These are phyloP conservation scores for Tagetes erecta DNA, from an alignment of 129 eudicot species.

Conservation along the genomic window DNA sequence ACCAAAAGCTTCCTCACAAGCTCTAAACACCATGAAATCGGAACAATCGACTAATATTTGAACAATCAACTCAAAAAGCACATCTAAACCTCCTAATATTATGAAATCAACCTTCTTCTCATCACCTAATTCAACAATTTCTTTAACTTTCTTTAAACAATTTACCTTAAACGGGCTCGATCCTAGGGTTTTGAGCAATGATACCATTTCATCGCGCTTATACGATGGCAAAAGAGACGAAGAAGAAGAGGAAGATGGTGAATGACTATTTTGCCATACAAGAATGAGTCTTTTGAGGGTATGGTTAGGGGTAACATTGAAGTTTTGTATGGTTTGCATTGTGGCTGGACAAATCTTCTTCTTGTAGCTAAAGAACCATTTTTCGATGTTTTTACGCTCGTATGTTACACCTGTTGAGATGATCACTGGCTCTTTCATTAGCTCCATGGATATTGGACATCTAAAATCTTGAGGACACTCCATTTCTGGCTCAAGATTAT, in stretches of 20 bases:
- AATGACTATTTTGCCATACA: slow-evolving; percentile 44
- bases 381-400: slow-evolving; percentile 68
- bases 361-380: slow-evolving; percentile 63
- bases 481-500: slow-evolving; percentile 36
- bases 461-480: slow-evolving; percentile 78
- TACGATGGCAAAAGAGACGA: slow-evolving; percentile 21
- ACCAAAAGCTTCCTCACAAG: slow-evolving; percentile 79
- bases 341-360: slow-evolving; percentile 84
- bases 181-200: slow-evolving; percentile 47
- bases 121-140: slow-evolving; percentile 48
- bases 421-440: slow-evolving; percentile 82
- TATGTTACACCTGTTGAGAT: slow-evolving; percentile 81
- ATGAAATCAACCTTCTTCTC: slow-evolving; percentile 57
- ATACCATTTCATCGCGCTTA: slow-evolving; percentile 57
- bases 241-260: slow-evolving; percentile 26
- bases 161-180: slow-evolving; percentile 78
- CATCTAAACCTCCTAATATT: slow-evolving; percentile 58
- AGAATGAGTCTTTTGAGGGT: slow-evolving; percentile 75
- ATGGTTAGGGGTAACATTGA: slow-evolving; percentile 65
- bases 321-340: slow-evolving; percentile 54
- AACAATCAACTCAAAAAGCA: slow-evolving; percentile 46
- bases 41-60: slow-evolving; percentile 58
- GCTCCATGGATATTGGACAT: slow-evolving; percentile 90
- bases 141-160: slow-evolving; percentile 49
- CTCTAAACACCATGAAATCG: slow-evolving; percentile 67